A percentile compares a stretch with the other conserved stretches of the same genome.
phyloP scores from a whole-genome alignment of 140 eudicot species.

The Senecio squalidus region DNA sequence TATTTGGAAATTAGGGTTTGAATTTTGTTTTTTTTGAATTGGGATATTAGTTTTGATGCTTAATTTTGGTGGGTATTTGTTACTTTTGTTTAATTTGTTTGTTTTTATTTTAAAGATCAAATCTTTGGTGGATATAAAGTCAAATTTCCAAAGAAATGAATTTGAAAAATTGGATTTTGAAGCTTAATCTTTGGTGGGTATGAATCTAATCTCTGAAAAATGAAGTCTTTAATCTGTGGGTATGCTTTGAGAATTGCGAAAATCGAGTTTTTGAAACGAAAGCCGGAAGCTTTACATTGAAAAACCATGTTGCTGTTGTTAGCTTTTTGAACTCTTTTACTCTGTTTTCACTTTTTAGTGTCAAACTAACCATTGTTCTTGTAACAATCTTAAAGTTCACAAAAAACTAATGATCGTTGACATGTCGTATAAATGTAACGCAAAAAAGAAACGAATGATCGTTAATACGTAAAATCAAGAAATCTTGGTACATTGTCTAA shows the following conservation, averaged over 20 bases:
- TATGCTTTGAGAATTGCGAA: slow-evolving; percentile 1
- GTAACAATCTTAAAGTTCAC: too few species aligned
- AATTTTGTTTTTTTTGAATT: neutral
- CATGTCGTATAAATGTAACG: neutral
- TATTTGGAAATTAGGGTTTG: neutral
- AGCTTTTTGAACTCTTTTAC: neutral
- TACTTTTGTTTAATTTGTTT: neutral
- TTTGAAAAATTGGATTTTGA: slow-evolving; percentile 13
- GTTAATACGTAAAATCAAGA: neutral
- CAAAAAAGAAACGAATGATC: neutral
- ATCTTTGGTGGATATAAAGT: neutral
- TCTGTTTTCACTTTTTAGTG: too few species aligned
- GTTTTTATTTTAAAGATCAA: neutral
- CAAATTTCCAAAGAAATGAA: neutral
- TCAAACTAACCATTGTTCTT: too few species aligned
- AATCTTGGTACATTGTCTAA: neutral
- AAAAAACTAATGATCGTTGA: too few species aligned
- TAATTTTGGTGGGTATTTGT: neutral
- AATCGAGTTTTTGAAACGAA: slow-evolving; percentile 7
- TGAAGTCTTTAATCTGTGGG: neutral
- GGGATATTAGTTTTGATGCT: neutral
- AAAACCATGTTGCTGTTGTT: neutral
- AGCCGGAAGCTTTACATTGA: neutral
- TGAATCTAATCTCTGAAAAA: neutral
- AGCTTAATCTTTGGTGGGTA: slow-evolving; percentile 10